phyloP scores from a whole-genome alignment of 2,329 filamentous ascomycete genomes.

The Simplicillium aogashimaense region DNA sequence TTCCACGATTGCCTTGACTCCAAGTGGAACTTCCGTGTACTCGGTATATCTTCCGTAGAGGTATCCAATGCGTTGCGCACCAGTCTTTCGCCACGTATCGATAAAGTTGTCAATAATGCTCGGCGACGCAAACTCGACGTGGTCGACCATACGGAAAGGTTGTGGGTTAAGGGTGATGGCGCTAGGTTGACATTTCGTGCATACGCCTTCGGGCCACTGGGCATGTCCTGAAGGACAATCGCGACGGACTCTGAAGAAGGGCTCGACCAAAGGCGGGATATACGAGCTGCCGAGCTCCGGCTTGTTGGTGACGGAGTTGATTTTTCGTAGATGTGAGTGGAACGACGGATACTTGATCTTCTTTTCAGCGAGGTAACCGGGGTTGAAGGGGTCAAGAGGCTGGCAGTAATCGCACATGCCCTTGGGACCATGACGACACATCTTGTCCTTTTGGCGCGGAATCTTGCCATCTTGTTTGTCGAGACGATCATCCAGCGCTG shows the following conservation, averaged over 20 bases:
- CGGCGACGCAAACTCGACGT: conserved; percentile 88
- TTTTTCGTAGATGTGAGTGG: conserved; percentile 86
- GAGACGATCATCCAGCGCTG: conserved; percentile 72
- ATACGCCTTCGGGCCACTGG: conserved; percentile 91
- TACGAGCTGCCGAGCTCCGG: conserved; percentile 89
- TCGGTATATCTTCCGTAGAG: conserved; percentile 86
- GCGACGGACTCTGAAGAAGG: conserved; percentile 78
- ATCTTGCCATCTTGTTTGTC: conserved; percentile 91
- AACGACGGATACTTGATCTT: conserved; percentile 99
- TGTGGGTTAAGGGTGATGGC: conserved; percentile 94
- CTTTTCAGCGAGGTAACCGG: conserved; percentile 82
- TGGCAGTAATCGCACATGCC: conserved; percentile 99
- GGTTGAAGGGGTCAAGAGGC: conserved; percentile 86
- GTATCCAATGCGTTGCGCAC: conserved; percentile 76
- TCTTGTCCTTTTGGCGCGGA: conserved; percentile 63
- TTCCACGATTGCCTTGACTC: conserved; percentile 90
- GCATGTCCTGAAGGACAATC: conserved; percentile 91
- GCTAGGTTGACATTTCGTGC: conserved; percentile 95
- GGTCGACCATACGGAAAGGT: conserved; percentile 91
- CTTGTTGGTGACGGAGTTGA: conserved; percentile 94
- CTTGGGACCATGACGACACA: conserved; percentile 93
- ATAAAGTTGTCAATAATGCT: conserved; percentile 82
- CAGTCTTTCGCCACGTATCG: conserved; percentile 83
- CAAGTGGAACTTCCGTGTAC: conserved; percentile 85
- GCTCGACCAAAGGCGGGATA: conserved; percentile 89